Percentiles rank a stretch among this genome's conserved stretches.
phyloP scores from a whole-genome alignment of 495 filamentous ascomycete genomes.

The Penicillium odoratum region DNA sequence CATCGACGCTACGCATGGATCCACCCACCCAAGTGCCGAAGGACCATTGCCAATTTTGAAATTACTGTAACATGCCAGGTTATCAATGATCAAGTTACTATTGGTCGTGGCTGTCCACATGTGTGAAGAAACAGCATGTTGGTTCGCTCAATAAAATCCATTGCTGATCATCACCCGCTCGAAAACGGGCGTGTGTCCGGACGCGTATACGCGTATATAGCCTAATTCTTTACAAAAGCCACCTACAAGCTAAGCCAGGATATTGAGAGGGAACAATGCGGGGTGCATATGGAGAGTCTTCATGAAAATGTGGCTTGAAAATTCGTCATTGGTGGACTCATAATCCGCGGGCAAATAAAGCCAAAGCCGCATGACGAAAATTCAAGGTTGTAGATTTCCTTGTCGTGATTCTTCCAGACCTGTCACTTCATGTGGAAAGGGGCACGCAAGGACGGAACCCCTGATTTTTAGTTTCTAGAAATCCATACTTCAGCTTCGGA shows the following conservation, averaged over 20 bases:
- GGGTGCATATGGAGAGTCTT: conserved; percentile 9
- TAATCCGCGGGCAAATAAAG: neutral
- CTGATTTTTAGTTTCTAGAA: neutral
- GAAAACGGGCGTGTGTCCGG: conserved; percentile 18
- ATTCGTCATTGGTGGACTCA: neutral
- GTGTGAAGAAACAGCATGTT: too few relatives aligned
- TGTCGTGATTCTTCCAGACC: neutral
- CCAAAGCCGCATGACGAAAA: neutral
- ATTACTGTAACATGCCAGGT: too few relatives aligned
- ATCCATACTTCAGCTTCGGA: neutral
- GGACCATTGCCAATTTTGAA: too few relatives aligned
- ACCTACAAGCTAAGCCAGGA: neutral
- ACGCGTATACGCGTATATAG: neutral
- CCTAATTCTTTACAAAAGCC: neutral
- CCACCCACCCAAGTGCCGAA: too few relatives aligned
- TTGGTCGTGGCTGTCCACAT: too few relatives aligned
- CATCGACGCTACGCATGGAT: too few relatives aligned
- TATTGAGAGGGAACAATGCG: neutral
- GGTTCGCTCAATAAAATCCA: neutral
- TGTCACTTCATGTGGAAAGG: neutral
- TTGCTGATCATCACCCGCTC: conserved; percentile 21
- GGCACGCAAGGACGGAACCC: neutral
- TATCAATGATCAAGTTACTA: too few relatives aligned
- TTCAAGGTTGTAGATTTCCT: neutral
- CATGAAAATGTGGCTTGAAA: neutral